Conservation (phyloP, 768 basidiomycete species). For the Panellus pusillus region DNA sequence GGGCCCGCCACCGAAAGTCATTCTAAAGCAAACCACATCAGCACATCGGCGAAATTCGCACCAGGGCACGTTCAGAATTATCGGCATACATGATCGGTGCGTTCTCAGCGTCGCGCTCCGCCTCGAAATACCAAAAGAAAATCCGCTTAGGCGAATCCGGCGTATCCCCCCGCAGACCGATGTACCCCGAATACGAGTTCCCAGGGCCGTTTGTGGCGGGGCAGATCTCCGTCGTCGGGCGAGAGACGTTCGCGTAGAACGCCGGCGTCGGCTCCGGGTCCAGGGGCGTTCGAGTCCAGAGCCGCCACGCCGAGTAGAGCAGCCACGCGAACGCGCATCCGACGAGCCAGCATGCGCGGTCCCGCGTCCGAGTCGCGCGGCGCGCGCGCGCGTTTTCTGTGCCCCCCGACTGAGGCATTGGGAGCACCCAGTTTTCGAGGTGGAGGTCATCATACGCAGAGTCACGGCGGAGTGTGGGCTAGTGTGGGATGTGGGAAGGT, state of each 20-base stretch:
- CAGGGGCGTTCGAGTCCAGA: not conserved
- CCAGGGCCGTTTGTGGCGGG: not conserved
- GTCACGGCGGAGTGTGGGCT: no score
- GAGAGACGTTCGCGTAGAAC: conserved; percentile 6
- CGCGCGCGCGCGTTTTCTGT: no score
- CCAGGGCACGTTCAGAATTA: not conserved
- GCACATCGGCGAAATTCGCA: not conserved
- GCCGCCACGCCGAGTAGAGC: not conserved
- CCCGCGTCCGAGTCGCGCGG: not conserved
- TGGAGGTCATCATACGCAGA: no score
- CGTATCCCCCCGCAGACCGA: conserved; percentile 14
- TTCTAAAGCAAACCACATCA: not conserved
- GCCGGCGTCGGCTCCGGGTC: no score
- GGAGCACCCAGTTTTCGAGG: no score
- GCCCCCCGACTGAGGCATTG: no score
- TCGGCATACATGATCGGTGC: conserved; percentile 6
- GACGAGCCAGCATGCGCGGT: conserved; percentile 2
- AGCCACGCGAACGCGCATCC: not conserved
- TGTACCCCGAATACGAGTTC: conserved; percentile 11
- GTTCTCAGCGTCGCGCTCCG: conserved; percentile 6
- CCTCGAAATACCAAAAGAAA: conserved; percentile 19
- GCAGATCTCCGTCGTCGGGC: conserved; percentile 1
- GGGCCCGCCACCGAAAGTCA: conserved; percentile 12
- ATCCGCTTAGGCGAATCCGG: conserved; percentile 7
- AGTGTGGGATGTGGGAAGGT: no score